Base-by-base conservation (phyloP, 257 asterid genomes). In the Salvia hispanica region DNA sequence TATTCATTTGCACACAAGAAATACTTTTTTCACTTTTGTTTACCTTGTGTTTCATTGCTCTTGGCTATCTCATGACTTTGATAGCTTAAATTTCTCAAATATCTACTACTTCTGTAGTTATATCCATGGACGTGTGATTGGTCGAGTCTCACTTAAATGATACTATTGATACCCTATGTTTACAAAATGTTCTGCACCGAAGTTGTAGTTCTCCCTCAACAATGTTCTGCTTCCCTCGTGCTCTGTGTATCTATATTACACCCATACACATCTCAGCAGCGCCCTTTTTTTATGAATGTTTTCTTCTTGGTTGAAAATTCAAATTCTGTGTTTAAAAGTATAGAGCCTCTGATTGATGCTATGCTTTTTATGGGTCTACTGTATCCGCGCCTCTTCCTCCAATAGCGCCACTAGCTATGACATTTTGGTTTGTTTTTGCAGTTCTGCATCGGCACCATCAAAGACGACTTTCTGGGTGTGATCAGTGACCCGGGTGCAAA, bases 401-500 rank as follows among this genome's bases (percentile, higher is more conserved):
- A 72, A 16, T 50, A 50, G 39, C 6, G 39, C 6, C 18, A 55
- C 62, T 25, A 15, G 47, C 54, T 33, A 56, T 56, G 25, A 74
- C 44, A 25, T n/a, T 58, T 4, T 70, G 33, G 16, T 36, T 64
- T 39, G 21, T 8, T 25, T 59, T 61, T 70, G 77, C 90, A 91
- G 98, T 93, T 88, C 80, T 93, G 99, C 68, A 90, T 90, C 39
- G 97, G 97, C 58, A 90, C 97, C 60, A 90, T 93, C 56, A 90
- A 90, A 77, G 97, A 90, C 50, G 97, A 90, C 79, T 94, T 94
- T 70, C 60, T 94, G 82, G 97, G 99, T n/a, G 97, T 93, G 54
- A 86, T 90, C 47, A 87, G 96, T 67, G 96, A 90, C 76, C 99
- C 97, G 3, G 89, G 92, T n/a, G 74, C 89, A 62, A 74, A 87